phyloP scores from a whole-genome alignment of 228 moss, liverwort and hornwort species.

The Sphagnum fallax region DNA sequence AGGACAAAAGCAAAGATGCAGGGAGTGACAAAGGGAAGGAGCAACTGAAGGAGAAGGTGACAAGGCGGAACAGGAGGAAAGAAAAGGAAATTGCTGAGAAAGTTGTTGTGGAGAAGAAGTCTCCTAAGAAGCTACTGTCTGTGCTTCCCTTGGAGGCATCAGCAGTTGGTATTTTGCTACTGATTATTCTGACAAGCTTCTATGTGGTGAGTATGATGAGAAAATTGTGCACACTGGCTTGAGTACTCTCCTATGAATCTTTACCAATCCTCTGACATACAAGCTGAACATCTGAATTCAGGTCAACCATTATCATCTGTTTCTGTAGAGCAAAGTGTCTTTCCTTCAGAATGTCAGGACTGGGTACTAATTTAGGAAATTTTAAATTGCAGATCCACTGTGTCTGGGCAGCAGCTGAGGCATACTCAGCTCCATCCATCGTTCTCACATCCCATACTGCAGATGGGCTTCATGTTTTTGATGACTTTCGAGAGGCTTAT shows the following conservation, averaged over 20 bases:
- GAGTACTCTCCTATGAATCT: no score
- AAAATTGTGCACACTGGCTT: no score
- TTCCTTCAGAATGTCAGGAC: no score
- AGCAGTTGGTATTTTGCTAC: conserved; percentile 67
- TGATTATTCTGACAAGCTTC: conserved; percentile 70
- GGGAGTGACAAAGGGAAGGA: conserved; percentile 73
- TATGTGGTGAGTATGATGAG: conserved; percentile 69
- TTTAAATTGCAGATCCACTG: conserved; percentile 69
- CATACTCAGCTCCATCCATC: conserved; percentile 97
- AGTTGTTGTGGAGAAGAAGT: conserved; percentile 28
- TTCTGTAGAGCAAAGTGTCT: no score
- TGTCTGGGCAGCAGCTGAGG: conserved; percentile 99
- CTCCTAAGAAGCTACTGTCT: conserved; percentile 36
- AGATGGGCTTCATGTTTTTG: conserved; percentile 91
- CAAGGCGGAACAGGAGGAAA: conserved; percentile 73
- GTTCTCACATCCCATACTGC: conserved; percentile 83
- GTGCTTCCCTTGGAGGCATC: conserved; percentile 86
- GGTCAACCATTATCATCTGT: no score
- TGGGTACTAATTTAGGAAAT: neutral
- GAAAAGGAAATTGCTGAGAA: conserved; percentile 63
- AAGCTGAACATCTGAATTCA: no score
- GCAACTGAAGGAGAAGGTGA: conserved; percentile 45
- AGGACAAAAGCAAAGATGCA: conserved; percentile 48
- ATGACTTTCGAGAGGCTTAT: conserved; percentile 96
- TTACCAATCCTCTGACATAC: no score